phyloP scores from a whole-genome alignment of 176 grass and related monocot genomes.

The Pontederia paniculata region DNA sequence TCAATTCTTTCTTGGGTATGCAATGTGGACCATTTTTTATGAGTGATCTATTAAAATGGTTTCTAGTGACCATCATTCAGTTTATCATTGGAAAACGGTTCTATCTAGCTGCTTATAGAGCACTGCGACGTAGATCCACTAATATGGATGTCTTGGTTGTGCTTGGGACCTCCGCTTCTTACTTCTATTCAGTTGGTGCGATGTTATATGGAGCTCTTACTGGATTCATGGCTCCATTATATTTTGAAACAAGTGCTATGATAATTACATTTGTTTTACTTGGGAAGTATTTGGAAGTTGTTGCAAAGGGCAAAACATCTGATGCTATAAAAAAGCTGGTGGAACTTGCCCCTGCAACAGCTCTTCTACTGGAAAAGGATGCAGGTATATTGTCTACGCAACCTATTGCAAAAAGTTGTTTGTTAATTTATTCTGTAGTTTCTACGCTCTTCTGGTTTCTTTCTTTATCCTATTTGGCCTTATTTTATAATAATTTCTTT shows the following conservation, averaged over 20 bases:
- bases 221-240: slow-evolving; percentile 60
- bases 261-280: slow-evolving; percentile 97
- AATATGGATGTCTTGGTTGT: slow-evolving; percentile 99
- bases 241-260: slow-evolving; percentile 99
- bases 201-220: slow-evolving; percentile 62
- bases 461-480: too few relatives aligned
- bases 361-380: slow-evolving; percentile 84
- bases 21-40: slow-evolving; percentile 77
- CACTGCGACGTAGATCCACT: slow-evolving; percentile 62
- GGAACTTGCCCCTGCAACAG: slow-evolving; percentile 86
- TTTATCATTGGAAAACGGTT: slow-evolving; percentile 18
- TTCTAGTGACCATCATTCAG: slow-evolving; percentile 62
- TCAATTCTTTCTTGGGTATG: slow-evolving; percentile 48
- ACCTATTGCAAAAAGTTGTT: too few relatives aligned
- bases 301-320: slow-evolving; percentile 90
- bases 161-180: slow-evolving; percentile 81
- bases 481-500: too few relatives aligned
- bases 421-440: too few relatives aligned
- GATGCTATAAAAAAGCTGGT: slow-evolving; percentile 98
- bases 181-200: slow-evolving; percentile 79
- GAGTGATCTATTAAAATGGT: slow-evolving; percentile 79
- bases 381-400: slow-evolving; percentile 34
- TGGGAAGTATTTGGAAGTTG: slow-evolving; percentile 92
- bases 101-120: slow-evolving; percentile 20
- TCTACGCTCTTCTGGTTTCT: too few relatives aligned